Percentiles rank a stretch among this genome's conserved stretches.
Evolutionary conservation across 306 rosid species (phyloP).

Genomic region (Malus orientalis): DNA sequence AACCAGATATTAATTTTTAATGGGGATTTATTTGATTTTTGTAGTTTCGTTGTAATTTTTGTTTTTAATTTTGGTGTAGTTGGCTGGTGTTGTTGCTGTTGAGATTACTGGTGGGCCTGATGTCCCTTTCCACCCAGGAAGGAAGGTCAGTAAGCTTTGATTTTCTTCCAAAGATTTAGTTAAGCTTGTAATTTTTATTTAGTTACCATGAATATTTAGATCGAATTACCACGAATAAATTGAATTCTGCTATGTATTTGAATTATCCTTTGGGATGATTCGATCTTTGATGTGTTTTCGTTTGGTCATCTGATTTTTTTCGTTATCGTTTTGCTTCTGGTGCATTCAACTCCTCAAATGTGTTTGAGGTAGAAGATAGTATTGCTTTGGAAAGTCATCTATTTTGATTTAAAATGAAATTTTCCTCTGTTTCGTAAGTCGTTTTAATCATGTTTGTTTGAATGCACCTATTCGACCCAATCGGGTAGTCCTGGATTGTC

Average conservation of each 20-base stretch:
- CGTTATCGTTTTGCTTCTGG: background rate
- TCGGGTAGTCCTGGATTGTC: background rate
- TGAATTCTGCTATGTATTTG: background rate
- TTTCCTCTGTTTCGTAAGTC: background rate
- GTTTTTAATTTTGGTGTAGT: slow-evolving; percentile 19
- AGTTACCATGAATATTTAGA: background rate
- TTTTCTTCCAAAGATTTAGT: background rate
- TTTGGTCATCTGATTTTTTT: background rate
- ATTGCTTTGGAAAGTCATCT: background rate
- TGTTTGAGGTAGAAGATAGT: background rate
- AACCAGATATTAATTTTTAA: background rate
- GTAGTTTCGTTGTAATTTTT: background rate
- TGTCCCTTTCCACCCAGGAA: slow-evolving; percentile 89
- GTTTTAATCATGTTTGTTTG: background rate
- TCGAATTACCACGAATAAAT: background rate
- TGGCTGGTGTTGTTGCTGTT: slow-evolving; percentile 92
- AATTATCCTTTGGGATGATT: background rate
- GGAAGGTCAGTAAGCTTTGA: slow-evolving; percentile 45
- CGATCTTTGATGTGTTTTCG: background rate
- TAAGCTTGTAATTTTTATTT: background rate
- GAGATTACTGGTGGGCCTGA: slow-evolving; percentile 97
- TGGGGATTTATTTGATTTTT: background rate
- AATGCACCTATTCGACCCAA: background rate
- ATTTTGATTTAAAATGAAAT: background rate
- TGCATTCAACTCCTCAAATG: background rate